These are phyloP conservation scores for Heteromeles arbutifolia DNA, from an alignment of 306 rosid species.

Conservation along the genomic window DNA sequence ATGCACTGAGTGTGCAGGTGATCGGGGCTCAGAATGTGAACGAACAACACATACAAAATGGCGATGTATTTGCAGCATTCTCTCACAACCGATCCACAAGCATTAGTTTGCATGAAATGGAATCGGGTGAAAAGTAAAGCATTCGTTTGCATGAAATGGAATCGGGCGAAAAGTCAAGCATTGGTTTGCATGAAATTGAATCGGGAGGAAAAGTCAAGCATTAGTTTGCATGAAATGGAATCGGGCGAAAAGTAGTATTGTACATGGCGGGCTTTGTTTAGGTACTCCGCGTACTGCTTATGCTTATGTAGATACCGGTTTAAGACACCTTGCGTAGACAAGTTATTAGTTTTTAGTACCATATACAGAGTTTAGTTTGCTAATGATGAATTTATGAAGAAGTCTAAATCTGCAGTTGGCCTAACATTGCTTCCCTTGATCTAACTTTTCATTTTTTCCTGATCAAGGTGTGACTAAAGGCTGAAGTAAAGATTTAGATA, in stretches of 20 bases:
- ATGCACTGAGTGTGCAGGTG: slow-evolving; percentile 18
- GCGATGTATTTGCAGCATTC: not conserved
- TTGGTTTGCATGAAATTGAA: slow-evolving; percentile 46
- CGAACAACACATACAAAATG: slow-evolving; percentile 23
- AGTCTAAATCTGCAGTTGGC: not conserved
- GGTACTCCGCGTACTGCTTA: not conserved
- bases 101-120: slow-evolving; percentile 48
- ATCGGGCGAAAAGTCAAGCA: slow-evolving; percentile 37
- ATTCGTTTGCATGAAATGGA: no score
- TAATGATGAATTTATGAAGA: not conserved
- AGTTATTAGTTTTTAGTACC: not conserved
- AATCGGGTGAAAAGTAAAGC: slow-evolving; percentile 36
- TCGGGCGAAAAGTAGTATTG: slow-evolving; percentile 28
- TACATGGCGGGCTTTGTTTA: not conserved
- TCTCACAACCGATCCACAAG: slow-evolving; percentile 12
- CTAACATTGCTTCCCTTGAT: not conserved
- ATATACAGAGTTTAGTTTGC: not conserved
- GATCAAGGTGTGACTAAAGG: no score
- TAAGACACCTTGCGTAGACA: not conserved
- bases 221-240: slow-evolving; percentile 51
- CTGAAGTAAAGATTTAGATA: not conserved
- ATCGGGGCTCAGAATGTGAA: slow-evolving; percentile 17
- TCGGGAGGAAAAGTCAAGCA: no score
- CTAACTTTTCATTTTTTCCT: not conserved
- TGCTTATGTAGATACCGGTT: not conserved